phyloP scores from a whole-genome alignment of 1,284 basidiomycete species.

The Microbotryum lychnidis-dioicae region DNA sequence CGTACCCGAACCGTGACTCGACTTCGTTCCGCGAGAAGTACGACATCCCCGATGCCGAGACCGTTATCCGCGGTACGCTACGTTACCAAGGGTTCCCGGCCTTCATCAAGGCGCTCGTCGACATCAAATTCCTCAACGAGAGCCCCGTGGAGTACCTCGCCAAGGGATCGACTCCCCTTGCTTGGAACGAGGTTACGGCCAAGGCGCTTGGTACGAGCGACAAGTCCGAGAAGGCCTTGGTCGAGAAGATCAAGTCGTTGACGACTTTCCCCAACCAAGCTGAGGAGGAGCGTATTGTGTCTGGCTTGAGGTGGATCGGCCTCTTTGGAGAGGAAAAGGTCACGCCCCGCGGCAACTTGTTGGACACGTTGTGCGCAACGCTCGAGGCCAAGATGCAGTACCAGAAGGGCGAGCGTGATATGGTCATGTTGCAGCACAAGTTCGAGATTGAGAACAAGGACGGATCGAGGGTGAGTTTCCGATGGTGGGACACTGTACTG shows the following conservation, averaged over 20 bases:
- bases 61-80: slow-evolving; percentile 84
- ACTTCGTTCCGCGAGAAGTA: slow-evolving; percentile 75
- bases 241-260: slow-evolving; percentile 62
- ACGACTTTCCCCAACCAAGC: slow-evolving; percentile 62
- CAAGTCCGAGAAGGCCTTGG: slow-evolving; percentile 59
- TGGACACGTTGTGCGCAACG: slow-evolving; percentile 88
- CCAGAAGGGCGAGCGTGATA: slow-evolving; percentile 80
- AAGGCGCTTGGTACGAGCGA: slow-evolving; percentile 66
- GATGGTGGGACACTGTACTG: no score
- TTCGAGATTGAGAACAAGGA: slow-evolving; percentile 81
- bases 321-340: slow-evolving; percentile 63
- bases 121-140: slow-evolving; percentile 80
- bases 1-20: slow-evolving; percentile 96
- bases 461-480: slow-evolving; percentile 53
- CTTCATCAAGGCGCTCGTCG: slow-evolving; percentile 81
- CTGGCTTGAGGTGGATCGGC: slow-evolving; percentile 87
- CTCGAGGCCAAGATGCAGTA: slow-evolving; percentile 91
- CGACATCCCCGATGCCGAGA: slow-evolving; percentile 87
- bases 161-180: slow-evolving; percentile 52
- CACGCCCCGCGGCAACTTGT: slow-evolving; percentile 63
- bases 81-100: slow-evolving; percentile 98
- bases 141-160: slow-evolving; percentile 65
- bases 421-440: slow-evolving; percentile 97
- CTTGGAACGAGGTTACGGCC: slow-evolving; percentile 72
- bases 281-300: slow-evolving; percentile 67